Conservation (phyloP, 2,329 filamentous ascomycete species). For the Aspergillus caelatus region DNA sequence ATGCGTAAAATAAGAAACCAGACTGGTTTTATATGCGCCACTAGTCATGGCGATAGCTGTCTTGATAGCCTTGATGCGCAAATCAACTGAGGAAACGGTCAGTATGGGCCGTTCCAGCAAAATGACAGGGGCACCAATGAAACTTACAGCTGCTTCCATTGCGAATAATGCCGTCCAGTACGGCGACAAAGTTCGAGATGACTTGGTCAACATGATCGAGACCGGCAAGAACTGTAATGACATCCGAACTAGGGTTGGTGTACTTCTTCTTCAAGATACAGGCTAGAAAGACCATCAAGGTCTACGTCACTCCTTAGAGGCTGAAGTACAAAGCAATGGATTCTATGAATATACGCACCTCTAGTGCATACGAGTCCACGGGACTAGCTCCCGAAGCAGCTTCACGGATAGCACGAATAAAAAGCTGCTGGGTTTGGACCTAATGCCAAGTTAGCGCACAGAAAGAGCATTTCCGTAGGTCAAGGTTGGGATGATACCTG, state of each 20-base stretch:
- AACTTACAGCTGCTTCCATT: slow-evolving; percentile 70
- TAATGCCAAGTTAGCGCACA: slow-evolving; percentile 33
- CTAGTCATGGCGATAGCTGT: slow-evolving; percentile 82
- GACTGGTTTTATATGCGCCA: slow-evolving; percentile 92
- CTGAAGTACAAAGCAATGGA: slow-evolving; percentile 37
- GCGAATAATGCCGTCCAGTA: slow-evolving; percentile 80
- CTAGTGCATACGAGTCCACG: slow-evolving; percentile 77
- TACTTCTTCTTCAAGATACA: slow-evolving; percentile 85
- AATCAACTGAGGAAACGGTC: slow-evolving; percentile 57
- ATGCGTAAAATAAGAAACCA: slow-evolving; percentile 94
- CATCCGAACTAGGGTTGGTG: slow-evolving; percentile 91
- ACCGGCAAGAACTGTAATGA: slow-evolving; percentile 86
- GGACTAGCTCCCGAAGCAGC: slow-evolving; percentile 64
- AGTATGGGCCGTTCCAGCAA: neutral
- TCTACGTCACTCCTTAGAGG: slow-evolving; percentile 59
- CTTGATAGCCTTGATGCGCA: slow-evolving; percentile 78
- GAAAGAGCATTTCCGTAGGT: neutral
- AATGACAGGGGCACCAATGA: neutral
- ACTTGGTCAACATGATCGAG: slow-evolving; percentile 84
- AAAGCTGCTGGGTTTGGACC: slow-evolving; percentile 75
- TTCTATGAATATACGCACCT: slow-evolving; percentile 58
- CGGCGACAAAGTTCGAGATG: slow-evolving; percentile 84
- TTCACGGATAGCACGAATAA: slow-evolving; percentile 70
- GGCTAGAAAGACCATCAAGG: slow-evolving; percentile 83
- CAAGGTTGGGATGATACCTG: slow-evolving; percentile 57